Base-by-base conservation (phyloP, 805 yeast genomes). In the Blastobotrys americana region DNA sequence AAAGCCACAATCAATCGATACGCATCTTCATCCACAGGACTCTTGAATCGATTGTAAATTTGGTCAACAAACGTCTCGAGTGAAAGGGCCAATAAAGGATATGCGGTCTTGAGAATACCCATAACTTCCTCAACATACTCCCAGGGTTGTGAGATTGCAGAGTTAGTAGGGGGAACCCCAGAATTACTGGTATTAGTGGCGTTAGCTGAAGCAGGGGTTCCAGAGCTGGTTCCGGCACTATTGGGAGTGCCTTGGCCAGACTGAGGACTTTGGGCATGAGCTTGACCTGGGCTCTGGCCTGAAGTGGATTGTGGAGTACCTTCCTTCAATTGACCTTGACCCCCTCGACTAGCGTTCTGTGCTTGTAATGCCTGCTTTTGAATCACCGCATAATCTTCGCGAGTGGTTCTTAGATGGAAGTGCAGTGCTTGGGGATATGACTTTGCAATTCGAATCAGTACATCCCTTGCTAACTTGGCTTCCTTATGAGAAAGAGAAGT, bases 371-470 rank as follows among this genome's bases (percentile, higher is more conserved):
- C 77, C 61, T 86, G 96, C 45, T 90, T 74, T 61, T 88, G 95
- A 43, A 88, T 74, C 2, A 84, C 88, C 3, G 88, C 81, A 64
- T 82, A 86, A 55, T 93, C 98, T 60, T 93, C 99, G 60, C 84
- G 85, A 0, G 97, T 86, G 1, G 98, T 93, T 46, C 98, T 73
- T 55, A 93, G 71, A 58, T 89, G 97, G 80, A 89, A 93, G 58
- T 93, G 97, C 46, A 93, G 72, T 0, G 98, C 96, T 66, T 93
- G 99, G 1, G 99, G 99, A 66, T 84, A 94, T 43, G 88, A 82
- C 69, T 93, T 93, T 1, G 98, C 98, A 58, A 93, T 93, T 53
- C 93, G 74, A 43, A 88, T 84, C 59, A 93, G 72, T 37, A 93
- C 84, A 55, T 81, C 88, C 49, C 96, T 81, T 2, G 90, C 96